A percentile compares a stretch with the other conserved stretches of the same genome.
Evolutionary conservation across 176 grass and related monocot species (phyloP).

Genomic region (Phoenix roebelenii): DNA sequence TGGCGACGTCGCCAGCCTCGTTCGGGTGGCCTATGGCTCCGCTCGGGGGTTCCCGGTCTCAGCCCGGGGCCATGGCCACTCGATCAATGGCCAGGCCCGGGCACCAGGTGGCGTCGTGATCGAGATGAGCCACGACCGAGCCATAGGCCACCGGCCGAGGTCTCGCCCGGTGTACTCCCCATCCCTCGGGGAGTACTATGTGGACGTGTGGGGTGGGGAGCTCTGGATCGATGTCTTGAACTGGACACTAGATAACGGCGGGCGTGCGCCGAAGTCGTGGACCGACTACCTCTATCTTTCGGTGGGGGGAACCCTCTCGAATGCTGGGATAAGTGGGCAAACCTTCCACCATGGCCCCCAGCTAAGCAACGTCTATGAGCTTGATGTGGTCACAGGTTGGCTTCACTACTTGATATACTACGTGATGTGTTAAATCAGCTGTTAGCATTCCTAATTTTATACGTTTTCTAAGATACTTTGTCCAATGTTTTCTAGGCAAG

Average conservation of each 20-base stretch:
- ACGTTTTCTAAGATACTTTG: too few species aligned
- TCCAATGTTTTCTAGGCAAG: slow-evolving; percentile 35
- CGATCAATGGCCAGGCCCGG: slow-evolving; percentile 76
- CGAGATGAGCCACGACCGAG: slow-evolving; percentile 54
- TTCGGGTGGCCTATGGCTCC: slow-evolving; percentile 41
- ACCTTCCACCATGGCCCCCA: slow-evolving; percentile 82
- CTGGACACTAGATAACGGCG: slow-evolving; percentile 63
- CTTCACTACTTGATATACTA: too few species aligned
- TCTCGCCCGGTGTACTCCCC: slow-evolving; percentile 43
- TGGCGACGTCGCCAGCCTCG: slow-evolving; percentile 35
- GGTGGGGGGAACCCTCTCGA: slow-evolving; percentile 90
- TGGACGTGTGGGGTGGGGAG: slow-evolving; percentile 85
- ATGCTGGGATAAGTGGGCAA: slow-evolving; percentile 86
- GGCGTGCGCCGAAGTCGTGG: slow-evolving; percentile 79
- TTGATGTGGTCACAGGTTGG: slow-evolving; percentile 71
- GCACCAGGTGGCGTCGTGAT: slow-evolving; percentile 59
- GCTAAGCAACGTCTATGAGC: slow-evolving; percentile 76
- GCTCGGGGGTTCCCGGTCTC: slow-evolving; percentile 44
- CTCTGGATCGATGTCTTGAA: slow-evolving; percentile 87
- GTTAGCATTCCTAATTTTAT: too few species aligned
- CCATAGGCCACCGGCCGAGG: neutral
- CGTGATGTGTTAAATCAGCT: too few species aligned
- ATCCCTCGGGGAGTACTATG: slow-evolving; percentile 45
- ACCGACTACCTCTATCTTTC: slow-evolving; percentile 89
- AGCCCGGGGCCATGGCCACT: slow-evolving; percentile 69